Evolutionary conservation across 495 filamentous ascomycete species (phyloP).

Genomic region (Podospora pseudoanserina): DNA sequence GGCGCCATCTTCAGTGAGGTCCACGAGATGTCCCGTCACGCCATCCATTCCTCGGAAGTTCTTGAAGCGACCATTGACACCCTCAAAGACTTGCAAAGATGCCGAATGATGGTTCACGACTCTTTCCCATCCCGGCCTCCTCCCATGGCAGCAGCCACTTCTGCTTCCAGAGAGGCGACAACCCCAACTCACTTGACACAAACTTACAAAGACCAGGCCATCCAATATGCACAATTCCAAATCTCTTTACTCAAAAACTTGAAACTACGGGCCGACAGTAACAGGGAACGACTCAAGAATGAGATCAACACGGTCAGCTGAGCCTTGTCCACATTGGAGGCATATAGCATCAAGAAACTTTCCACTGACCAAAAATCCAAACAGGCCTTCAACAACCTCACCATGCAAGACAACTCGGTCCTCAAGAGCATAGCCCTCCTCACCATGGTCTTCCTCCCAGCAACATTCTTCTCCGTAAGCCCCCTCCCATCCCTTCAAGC

Average conservation of each 20-base stretch:
- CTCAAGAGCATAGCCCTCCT: constrained; percentile 44
- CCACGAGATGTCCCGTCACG: constrained; percentile 25
- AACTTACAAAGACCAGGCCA: constrained; percentile 22
- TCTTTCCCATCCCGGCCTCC: background rate
- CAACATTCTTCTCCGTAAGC: constrained; percentile 35
- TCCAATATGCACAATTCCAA: constrained; percentile 24
- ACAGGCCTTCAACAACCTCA: constrained; percentile 25
- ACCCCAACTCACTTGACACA: background rate
- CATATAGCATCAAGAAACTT: background rate
- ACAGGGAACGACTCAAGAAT: constrained; percentile 18
- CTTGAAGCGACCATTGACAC: constrained; percentile 22
- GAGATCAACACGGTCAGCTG: constrained; percentile 23
- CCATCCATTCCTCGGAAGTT: constrained; percentile 22
- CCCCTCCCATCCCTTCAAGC: background rate
- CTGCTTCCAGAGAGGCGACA: background rate
- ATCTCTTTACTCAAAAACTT: constrained; percentile 19
- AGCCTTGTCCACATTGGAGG: background rate
- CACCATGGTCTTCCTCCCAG: constrained; percentile 44
- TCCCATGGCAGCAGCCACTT: background rate
- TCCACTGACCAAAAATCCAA: background rate
- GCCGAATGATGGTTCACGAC: constrained; percentile 13
- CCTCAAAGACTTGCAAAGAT: constrained; percentile 14
- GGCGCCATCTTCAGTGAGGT: constrained; percentile 20
- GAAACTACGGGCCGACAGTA: constrained; percentile 25
- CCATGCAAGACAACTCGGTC: constrained; percentile 36